Percentiles rank a stretch among this genome's conserved stretches.
phyloP scores from a whole-genome alignment of 768 basidiomycete genomes.

The Tulasnella sp. region DNA sequence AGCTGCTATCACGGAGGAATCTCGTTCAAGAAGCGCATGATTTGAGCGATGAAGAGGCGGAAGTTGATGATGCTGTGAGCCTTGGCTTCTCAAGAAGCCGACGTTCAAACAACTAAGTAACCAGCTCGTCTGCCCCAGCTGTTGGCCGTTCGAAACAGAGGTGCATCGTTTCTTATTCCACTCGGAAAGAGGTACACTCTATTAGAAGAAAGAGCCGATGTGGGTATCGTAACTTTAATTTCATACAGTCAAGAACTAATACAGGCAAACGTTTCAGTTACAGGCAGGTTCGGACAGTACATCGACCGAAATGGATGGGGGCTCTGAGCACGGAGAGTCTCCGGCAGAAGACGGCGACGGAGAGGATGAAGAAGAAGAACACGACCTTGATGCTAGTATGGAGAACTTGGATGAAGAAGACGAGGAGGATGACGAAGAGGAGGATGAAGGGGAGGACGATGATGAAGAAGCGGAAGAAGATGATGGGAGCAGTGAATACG shows the following conservation, averaged over 20 bases:
- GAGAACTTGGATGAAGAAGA: constrained; percentile 17
- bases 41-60: constrained; percentile 22
- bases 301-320: constrained; percentile 4
- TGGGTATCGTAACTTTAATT: not conserved
- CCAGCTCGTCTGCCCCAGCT: not conserved
- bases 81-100: too few relatives aligned
- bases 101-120: not conserved
- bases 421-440: constrained; percentile 15
- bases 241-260: not conserved
- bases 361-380: constrained; percentile 20
- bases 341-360: constrained; percentile 14
- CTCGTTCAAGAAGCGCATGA: constrained; percentile 17
- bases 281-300: constrained; percentile 20
- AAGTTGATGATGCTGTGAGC: constrained; percentile 21
- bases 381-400: constrained; percentile 20
- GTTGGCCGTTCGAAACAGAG: constrained; percentile 15
- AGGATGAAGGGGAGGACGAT: constrained; percentile 20
- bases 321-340: constrained; percentile 1
- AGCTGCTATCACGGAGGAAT: constrained; percentile 18
- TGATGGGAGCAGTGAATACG: constrained; percentile 5
- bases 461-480: constrained; percentile 13
- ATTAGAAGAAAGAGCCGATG: constrained; percentile 22
- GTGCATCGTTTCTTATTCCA: constrained; percentile 19
- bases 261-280: not conserved
- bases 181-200: constrained; percentile 17